Evolutionary conservation across 2,329 filamentous ascomycete genomes (phyloP).

Genomic region (Sphaerulina vaccinii): DNA sequence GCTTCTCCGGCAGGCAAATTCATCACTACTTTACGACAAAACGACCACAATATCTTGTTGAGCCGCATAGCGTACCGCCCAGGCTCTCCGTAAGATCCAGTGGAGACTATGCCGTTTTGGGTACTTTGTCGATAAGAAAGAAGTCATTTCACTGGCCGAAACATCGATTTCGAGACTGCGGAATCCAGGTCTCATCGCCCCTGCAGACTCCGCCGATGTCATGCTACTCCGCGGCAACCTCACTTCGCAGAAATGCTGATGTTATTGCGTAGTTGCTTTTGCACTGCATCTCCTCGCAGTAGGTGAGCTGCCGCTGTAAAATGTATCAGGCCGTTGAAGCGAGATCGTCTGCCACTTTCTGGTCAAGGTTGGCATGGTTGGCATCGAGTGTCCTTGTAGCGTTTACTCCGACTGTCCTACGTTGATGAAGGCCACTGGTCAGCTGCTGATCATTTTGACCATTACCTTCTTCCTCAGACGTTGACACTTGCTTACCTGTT

Average conservation of each 20-base stretch:
- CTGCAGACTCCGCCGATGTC: conserved; percentile 3
- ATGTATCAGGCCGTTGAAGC: background rate
- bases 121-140: conserved; percentile 14
- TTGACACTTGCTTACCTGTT: background rate
- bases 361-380: background rate
- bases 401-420: background rate
- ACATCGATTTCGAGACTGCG: background rate
- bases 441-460: background rate
- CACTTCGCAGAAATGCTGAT: conserved; percentile 6
- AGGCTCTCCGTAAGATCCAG: background rate
- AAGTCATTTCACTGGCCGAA: conserved; percentile 4
- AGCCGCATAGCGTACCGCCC: background rate
- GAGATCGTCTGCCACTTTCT: background rate
- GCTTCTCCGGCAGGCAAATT: background rate
- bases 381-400: background rate
- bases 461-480: background rate
- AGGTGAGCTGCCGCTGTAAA: background rate
- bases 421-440: background rate
- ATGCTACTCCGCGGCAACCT: conserved; percentile 18
- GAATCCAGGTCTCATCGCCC: background rate
- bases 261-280: conserved; percentile 10
- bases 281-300: conserved; percentile 19
- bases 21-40: background rate
- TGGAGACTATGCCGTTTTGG: conserved; percentile 3
- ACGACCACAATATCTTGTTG: background rate